phyloP scores from a whole-genome alignment of 345 rosid species.

The Aquilaria yunnanensis region DNA sequence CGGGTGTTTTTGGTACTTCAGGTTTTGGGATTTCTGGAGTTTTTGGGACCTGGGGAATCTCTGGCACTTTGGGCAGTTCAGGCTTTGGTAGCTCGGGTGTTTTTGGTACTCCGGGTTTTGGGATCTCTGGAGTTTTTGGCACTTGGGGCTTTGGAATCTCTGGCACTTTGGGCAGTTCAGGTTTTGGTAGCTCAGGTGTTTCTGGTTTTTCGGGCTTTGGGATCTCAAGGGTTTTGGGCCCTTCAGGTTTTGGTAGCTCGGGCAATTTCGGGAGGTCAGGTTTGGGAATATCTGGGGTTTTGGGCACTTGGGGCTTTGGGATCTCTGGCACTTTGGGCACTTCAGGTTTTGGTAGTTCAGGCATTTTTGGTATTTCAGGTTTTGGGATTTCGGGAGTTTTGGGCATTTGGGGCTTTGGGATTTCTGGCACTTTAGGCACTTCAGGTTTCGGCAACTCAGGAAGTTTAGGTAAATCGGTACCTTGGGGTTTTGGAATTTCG shows the following conservation, averaged over 20 bases:
- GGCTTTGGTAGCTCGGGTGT: too few species aligned
- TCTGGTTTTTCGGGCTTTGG: conserved; percentile 27
- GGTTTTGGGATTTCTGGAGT: conserved; percentile 22
- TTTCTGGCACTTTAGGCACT: background rate
- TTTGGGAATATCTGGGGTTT: conserved; percentile 14
- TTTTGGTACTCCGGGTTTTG: too few species aligned
- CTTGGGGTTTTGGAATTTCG: conserved; percentile 15
- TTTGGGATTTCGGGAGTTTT: conserved; percentile 20
- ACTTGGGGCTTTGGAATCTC: conserved; percentile 17
- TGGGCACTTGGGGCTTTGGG: conserved; percentile 10
- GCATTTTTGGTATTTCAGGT: background rate
- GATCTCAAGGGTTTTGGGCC: conserved; percentile 8
- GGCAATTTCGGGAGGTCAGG: conserved; percentile 14
- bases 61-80: too few species aligned
- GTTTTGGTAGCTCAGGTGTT: conserved; percentile 15
- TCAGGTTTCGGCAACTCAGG: conserved; percentile 21
- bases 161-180: background rate
- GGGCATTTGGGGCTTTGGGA: conserved; percentile 19
- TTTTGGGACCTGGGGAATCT: conserved; percentile 7
- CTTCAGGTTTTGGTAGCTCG: background rate
- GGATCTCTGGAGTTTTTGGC: too few species aligned
- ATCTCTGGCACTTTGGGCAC: conserved; percentile 15
- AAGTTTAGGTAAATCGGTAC: conserved; percentile 19
- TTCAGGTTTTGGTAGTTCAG: conserved; percentile 12
- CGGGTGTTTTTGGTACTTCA: conserved; percentile 4